These are phyloP conservation scores for Aspergillus fumigatus DNA, from an alignment of 2,329 filamentous ascomycete species.

Conservation along the genomic window DNA sequence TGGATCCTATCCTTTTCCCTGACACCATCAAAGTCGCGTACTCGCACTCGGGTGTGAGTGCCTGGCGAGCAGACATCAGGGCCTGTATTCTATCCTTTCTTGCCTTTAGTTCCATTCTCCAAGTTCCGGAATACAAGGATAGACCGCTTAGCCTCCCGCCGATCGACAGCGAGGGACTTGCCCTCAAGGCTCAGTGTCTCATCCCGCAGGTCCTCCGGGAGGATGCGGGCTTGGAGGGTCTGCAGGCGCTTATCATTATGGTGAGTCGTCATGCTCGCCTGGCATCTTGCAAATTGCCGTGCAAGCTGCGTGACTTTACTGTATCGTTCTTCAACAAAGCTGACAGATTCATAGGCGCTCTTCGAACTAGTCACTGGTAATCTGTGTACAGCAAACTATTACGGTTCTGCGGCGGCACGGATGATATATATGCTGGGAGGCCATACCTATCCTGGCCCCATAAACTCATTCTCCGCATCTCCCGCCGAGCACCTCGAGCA, in stretches of 20 bases:
- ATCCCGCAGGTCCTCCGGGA: slow-evolving; percentile 43
- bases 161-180: slow-evolving; percentile 41
- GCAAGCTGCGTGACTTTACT: not conserved
- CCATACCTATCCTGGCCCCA: slow-evolving; percentile 30
- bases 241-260: slow-evolving; percentile 48
- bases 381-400: slow-evolving; percentile 43
- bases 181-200: slow-evolving; percentile 40
- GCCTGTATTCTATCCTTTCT: slow-evolving; percentile 50
- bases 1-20: slow-evolving; percentile 46
- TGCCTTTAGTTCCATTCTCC: slow-evolving; percentile 31
- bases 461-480: slow-evolving; percentile 19
- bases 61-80: slow-evolving; percentile 33
- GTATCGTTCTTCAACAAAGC: not conserved
- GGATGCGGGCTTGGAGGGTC: slow-evolving; percentile 37
- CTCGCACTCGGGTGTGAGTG: slow-evolving; percentile 14
- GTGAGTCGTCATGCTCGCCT: slow-evolving; percentile 31
- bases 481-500: slow-evolving; percentile 9
- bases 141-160: not conserved
- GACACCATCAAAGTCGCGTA: slow-evolving; percentile 47
- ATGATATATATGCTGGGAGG: slow-evolving; percentile 49
- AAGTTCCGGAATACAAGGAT: slow-evolving; percentile 6
- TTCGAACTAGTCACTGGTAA: slow-evolving; percentile 46
- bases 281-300: too few species aligned
- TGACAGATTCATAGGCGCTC: slow-evolving; percentile 29
- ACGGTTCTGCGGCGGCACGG: slow-evolving; percentile 44